Base-by-base conservation (phyloP, 2,329 filamentous ascomycete species). In the Arthrobotrys musiformis region DNA sequence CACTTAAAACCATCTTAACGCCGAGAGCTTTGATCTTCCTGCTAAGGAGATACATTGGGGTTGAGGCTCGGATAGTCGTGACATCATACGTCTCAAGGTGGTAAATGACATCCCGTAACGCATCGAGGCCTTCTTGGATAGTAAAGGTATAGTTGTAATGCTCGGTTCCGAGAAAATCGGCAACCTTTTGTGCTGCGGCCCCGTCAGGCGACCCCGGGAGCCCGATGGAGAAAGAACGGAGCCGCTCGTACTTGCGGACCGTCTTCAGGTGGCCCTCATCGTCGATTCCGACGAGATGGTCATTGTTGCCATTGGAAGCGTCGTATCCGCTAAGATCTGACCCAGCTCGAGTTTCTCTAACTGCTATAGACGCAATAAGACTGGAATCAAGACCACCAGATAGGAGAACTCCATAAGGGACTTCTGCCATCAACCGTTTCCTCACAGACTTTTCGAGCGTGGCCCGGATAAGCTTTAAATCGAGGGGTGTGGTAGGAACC, bases 1-100 rank as follows among this genome's bases (percentile, higher is more conserved):
- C 95, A 82, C 92, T 96, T 79, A 99, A 88, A 70, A 99, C 95
- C 95, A 99, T 99, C 89, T 99, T 99, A 83, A 99, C 92, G 79
- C 95, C 95, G 90, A 97, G 94, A 37, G 94, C 95, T 88, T 99
- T 99, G 88, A 99, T 99, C 88, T 99, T 99, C 84, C 96, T 91
- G 78, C 93, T 95, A 56, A 99, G 89, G 79, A 99, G 87, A 86
- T 97, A 99, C 95, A 99, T 99, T 80, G 95, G 95, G 9, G 95
- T 99, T 9, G 94, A 98, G 68, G 95, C 95, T 83, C 95, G 93
- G 83, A 99, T 98, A 2, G 95, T 99, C 64, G 95, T 99, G 26
- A 99, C 95, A 84, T 99, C 95, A 86, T 95, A 99, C 13, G 93
- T 93, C 87, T 99, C 95, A 78, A 99, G 90, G 85, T 99, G 95